Evolutionary conservation across 768 basidiomycete species (phyloP).

Genomic region (Hygrophorus pudorinus): DNA sequence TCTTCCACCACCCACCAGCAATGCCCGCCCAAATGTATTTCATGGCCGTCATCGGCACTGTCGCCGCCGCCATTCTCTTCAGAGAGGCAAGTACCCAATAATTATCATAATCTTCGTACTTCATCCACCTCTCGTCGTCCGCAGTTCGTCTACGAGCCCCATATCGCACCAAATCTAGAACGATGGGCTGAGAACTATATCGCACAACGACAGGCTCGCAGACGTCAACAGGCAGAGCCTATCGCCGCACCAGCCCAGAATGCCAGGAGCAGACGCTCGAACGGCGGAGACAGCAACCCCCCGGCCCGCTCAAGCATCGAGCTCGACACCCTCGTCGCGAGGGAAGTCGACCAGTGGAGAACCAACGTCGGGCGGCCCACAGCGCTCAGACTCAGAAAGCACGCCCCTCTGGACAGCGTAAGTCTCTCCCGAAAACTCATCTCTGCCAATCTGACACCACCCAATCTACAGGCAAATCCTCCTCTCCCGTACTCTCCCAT

Average conservation of each 20-base stretch:
- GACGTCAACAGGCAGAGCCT: conserved; percentile 19
- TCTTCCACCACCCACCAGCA: no score
- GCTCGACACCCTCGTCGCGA: conserved; percentile 41
- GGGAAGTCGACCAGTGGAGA: conserved; percentile 46
- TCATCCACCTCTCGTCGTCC: conserved; percentile 7
- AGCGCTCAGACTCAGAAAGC: conserved; percentile 22
- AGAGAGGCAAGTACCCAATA: no score
- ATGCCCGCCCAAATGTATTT: conserved; percentile 40
- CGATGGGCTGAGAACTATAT: conserved; percentile 32
- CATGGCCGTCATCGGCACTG: conserved; percentile 36
- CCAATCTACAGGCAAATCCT: conserved; percentile 28
- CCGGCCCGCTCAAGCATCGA: conserved; percentile 24
- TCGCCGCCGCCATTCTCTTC: conserved; percentile 44
- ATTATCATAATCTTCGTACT: no score
- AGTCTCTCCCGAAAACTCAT: conserved; percentile 1
- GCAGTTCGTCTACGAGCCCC: conserved; percentile 63
- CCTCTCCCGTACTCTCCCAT: conserved; percentile 36
- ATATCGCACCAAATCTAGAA: conserved; percentile 53
- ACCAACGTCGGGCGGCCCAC: conserved; percentile 24
- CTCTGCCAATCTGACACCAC: no score
- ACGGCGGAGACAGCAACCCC: no score
- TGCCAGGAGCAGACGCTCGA: conserved; percentile 5
- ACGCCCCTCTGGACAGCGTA: background rate
- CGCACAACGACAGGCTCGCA: conserved; percentile 21
- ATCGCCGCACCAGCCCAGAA: conserved; percentile 9